phyloP scores from a whole-genome alignment of 441 rosid genomes.

The Erodium moschatum region DNA sequence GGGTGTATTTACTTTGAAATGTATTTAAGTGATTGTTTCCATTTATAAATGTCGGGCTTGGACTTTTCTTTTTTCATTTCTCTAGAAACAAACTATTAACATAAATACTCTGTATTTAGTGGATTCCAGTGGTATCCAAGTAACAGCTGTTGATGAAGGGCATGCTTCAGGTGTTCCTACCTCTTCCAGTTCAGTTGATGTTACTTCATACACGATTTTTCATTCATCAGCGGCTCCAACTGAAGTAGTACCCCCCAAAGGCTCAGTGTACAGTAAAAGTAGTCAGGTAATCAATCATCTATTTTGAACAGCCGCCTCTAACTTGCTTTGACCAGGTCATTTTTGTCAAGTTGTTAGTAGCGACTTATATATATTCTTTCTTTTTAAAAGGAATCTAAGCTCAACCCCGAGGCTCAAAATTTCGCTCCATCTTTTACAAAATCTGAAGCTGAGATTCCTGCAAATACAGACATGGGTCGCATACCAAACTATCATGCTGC shows the following conservation, averaged over 20 bases:
- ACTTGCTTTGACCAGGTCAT: neutral
- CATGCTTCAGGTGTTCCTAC: constrained; percentile 27
- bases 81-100: constrained; percentile 12
- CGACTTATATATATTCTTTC: neutral
- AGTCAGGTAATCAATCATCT: constrained; percentile 38
- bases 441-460: constrained; percentile 27
- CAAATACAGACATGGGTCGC: constrained; percentile 37
- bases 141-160: constrained; percentile 35
- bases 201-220: constrained; percentile 22
- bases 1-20: neutral
- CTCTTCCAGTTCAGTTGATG: constrained; percentile 28
- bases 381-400: constrained; percentile 51
- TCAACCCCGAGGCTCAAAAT: constrained; percentile 69
- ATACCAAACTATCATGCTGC: constrained; percentile 41
- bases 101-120: constrained; percentile 26
- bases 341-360: constrained; percentile 1
- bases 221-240: constrained; percentile 30
- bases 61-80: neutral
- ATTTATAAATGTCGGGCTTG: neutral
- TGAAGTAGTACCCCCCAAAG: constrained; percentile 36
- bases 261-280: constrained; percentile 33
- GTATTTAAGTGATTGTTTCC: neutral
- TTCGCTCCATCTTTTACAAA: constrained; percentile 61
- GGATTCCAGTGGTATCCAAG: constrained; percentile 29
- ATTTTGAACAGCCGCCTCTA: neutral